Evolutionary conservation across 2,329 filamentous ascomycete species (phyloP).

Genomic region (Pseudogymnoascus destructans): DNA sequence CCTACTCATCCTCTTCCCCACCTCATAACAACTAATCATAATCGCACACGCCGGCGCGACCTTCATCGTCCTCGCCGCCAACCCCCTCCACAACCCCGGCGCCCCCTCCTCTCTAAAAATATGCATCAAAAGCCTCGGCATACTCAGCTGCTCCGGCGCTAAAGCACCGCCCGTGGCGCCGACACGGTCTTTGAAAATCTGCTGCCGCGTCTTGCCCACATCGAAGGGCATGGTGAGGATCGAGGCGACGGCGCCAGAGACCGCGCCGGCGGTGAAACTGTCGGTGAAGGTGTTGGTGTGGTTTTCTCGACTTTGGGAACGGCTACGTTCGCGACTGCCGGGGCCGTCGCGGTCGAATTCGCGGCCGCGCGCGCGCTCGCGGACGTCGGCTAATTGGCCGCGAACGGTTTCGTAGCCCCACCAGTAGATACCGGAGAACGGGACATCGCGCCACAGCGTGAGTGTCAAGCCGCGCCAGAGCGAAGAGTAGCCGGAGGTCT

Average conservation of each 20-base stretch:
- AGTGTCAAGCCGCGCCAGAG: conserved; percentile 84
- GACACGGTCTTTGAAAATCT: conserved; percentile 56
- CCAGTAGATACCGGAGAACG: conserved; percentile 96
- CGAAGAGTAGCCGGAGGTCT: conserved; percentile 59
- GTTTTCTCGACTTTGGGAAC: conserved; percentile 53
- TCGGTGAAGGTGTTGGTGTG: conserved; percentile 70
- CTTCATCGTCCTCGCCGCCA: conserved; percentile 83
- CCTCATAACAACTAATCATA: conserved; percentile 97
- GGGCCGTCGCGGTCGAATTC: conserved; percentile 28
- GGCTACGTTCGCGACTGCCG: conserved; percentile 34
- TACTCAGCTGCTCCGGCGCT: conserved; percentile 61
- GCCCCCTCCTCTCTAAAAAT: conserved; percentile 80
- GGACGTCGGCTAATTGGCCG: conserved; percentile 53
- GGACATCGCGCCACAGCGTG: conserved; percentile 92
- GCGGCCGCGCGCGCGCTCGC: conserved; percentile 39
- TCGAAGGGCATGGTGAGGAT: conserved; percentile 91
- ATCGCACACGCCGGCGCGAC: conserved; percentile 95
- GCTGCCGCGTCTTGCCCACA: conserved; percentile 90
- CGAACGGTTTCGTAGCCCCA: conserved; percentile 88
- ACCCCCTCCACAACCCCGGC: conserved; percentile 74
- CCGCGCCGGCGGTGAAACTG: conserved; percentile 75
- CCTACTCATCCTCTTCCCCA: conserved; percentile 79
- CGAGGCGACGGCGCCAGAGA: conserved; percentile 73
- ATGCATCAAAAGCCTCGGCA: conserved; percentile 75
- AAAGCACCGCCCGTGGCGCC: conserved; percentile 25